These are phyloP conservation scores for Baorangia bicolor DNA, from an alignment of 768 basidiomycete species.

Conservation along the genomic window DNA sequence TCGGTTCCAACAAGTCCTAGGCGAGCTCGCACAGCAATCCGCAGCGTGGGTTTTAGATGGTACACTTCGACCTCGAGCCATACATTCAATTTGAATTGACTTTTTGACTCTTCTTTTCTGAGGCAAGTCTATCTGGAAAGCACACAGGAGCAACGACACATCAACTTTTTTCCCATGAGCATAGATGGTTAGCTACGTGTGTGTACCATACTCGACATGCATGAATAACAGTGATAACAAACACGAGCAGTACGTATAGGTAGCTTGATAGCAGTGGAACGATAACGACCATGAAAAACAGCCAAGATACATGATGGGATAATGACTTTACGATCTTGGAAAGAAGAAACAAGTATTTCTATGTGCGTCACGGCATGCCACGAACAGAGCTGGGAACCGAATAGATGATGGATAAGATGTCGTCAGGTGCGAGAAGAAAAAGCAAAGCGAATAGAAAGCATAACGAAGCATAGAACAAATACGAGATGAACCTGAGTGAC, in stretches of 20 bases:
- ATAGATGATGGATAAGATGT: conserved; percentile 36
- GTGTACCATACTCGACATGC: neutral
- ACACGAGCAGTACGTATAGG: neutral
- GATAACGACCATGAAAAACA: conserved; percentile 18
- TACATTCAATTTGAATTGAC: neutral
- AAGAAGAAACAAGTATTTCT: conserved; percentile 12
- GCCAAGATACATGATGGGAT: conserved; percentile 12
- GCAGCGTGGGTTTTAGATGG: conserved; percentile 2
- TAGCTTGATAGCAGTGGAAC: conserved; percentile 1
- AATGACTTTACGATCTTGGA: conserved; percentile 9
- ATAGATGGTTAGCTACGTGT: neutral
- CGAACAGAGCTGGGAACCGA: conserved; percentile 14
- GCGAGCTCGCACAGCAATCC: conserved; percentile 7
- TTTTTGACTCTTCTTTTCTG: neutral
- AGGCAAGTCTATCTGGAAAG: neutral
- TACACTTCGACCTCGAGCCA: neutral
- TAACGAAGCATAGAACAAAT: conserved; percentile 21
- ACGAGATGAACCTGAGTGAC: conserved; percentile 1
- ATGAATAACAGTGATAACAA: neutral
- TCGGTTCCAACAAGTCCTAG: neutral
- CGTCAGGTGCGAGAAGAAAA: conserved; percentile 1
- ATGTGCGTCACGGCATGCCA: conserved; percentile 30
- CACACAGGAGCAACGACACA: neutral
- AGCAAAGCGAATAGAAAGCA: conserved; percentile 25
- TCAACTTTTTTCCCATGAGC: conserved; percentile 1